Conservation (phyloP, 2,329 filamentous ascomycete genomes). For the Madurella mycetomatis region DNA sequence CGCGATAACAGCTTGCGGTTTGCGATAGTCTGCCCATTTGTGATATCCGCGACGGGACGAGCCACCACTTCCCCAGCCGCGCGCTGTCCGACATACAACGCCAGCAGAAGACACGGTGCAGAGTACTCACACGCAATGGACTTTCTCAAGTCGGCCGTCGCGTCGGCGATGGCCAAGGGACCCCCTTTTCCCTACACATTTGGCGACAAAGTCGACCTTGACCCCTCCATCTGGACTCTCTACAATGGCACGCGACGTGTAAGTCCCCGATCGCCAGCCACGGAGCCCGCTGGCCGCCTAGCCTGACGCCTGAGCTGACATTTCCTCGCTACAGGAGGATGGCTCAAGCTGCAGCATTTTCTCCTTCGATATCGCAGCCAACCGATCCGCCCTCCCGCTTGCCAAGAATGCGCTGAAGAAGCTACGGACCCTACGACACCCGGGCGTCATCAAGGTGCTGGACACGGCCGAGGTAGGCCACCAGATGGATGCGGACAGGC, state of each 20-base stretch:
- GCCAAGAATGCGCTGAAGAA: constrained; percentile 94
- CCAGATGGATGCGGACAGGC: not conserved
- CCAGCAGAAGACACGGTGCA: not conserved
- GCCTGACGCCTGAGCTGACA: not conserved
- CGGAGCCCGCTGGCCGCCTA: not conserved
- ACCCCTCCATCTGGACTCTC: constrained; percentile 93
- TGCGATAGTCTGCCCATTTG: constrained; percentile 18
- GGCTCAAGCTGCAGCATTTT: constrained; percentile 94
- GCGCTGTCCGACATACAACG: too few species aligned
- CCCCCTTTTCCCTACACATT: constrained; percentile 90
- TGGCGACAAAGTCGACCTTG: constrained; percentile 85
- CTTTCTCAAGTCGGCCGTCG: constrained; percentile 95
- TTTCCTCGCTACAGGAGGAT: constrained; percentile 63
- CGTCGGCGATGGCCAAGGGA: constrained; percentile 92
- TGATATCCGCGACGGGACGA: not conserved
- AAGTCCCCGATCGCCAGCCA: constrained; percentile 28
- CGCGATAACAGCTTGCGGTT: constrained; percentile 23
- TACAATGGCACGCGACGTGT: constrained; percentile 92
- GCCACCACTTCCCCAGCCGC: not conserved
- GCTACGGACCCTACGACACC: constrained; percentile 85
- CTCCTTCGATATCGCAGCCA: constrained; percentile 81
- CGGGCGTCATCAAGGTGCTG: constrained; percentile 87
- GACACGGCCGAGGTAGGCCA: constrained; percentile 81
- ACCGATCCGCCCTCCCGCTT: constrained; percentile 75
- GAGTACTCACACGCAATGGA: constrained; percentile 61